A percentile compares a stretch with the other conserved stretches of the same genome.
Conservation (phyloP, 208 protist genomes). For the Crithidia fasciculata region DNA sequence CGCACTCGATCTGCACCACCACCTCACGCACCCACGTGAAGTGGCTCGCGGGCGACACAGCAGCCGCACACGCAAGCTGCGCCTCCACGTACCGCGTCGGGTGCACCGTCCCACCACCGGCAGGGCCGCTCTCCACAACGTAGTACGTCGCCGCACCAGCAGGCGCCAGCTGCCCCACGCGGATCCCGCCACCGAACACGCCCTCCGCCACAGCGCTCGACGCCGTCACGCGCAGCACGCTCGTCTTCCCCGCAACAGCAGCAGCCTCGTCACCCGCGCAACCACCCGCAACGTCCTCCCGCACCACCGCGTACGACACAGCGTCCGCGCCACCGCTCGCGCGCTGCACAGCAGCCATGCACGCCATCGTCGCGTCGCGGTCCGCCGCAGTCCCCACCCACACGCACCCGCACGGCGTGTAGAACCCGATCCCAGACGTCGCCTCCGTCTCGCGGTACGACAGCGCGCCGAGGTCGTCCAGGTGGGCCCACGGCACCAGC, state of each 20-base stretch:
- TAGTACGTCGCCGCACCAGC: conserved; percentile 27
- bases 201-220: conserved; percentile 16
- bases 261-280: conserved; percentile 4
- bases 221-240: conserved; percentile 14
- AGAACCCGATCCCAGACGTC: conserved; percentile 25
- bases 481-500: conserved; percentile 11
- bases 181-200: conserved; percentile 20
- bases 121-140: conserved; percentile 27
- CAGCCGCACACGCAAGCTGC: conserved; percentile 23
- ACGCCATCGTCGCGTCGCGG: conserved; percentile 4
- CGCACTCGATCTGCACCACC: conserved; percentile 19
- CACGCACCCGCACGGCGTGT: conserved; percentile 25
- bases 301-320: conserved; percentile 10
- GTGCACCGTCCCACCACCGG: conserved; percentile 31
- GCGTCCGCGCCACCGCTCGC: conserved; percentile 1
- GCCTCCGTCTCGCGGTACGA: conserved; percentile 29
- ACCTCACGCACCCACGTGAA: conserved; percentile 23
- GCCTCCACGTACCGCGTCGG: conserved; percentile 29
- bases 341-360: conserved; percentile 18
- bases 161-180: conserved; percentile 17
- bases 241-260: conserved; percentile 17
- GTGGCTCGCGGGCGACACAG: conserved; percentile 9
- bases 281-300: neutral
- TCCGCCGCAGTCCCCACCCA: conserved; percentile 18
- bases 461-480: conserved; percentile 25